phyloP scores from a whole-genome alignment of 2,329 filamentous ascomycete genomes.

The Lasiodiplodia theobromae region DNA sequence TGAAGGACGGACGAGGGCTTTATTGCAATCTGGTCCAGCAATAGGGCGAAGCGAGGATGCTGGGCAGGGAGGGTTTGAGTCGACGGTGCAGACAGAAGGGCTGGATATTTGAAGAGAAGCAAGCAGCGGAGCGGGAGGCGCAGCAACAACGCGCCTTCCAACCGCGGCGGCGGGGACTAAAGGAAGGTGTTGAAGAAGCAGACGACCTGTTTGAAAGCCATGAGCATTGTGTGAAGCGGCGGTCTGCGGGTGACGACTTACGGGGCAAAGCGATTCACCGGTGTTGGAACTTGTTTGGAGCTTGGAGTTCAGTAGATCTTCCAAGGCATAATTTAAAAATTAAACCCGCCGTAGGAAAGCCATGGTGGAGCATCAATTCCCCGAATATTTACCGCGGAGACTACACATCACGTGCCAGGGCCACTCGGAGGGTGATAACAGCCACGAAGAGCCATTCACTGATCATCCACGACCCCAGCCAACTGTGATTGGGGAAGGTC shows the following conservation, averaged over 20 bases:
- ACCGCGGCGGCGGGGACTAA: background rate
- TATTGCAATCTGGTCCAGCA: background rate
- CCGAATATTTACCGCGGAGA: background rate
- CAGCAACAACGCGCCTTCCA: background rate
- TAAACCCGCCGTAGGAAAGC: background rate
- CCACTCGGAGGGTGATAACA: background rate
- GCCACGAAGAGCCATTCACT: background rate
- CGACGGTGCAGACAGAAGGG: background rate
- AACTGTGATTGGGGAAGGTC: background rate
- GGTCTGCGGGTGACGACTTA: background rate
- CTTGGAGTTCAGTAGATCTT: background rate
- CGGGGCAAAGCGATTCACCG: slow-evolving; percentile 6
- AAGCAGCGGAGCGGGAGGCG: background rate
- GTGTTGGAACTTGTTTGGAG: background rate
- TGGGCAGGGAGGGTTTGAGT: background rate
- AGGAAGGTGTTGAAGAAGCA: background rate
- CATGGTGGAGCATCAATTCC: background rate
- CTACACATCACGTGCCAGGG: background rate
- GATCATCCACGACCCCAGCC: background rate
- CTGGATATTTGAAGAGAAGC: background rate
- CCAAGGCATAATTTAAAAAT: background rate
- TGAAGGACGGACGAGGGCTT: background rate
- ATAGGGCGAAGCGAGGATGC: background rate
- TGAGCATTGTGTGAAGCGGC: background rate
- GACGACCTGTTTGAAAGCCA: background rate